Conservation (phyloP, 2,329 filamentous ascomycete species). For the Aureobasidium namibiae region DNA sequence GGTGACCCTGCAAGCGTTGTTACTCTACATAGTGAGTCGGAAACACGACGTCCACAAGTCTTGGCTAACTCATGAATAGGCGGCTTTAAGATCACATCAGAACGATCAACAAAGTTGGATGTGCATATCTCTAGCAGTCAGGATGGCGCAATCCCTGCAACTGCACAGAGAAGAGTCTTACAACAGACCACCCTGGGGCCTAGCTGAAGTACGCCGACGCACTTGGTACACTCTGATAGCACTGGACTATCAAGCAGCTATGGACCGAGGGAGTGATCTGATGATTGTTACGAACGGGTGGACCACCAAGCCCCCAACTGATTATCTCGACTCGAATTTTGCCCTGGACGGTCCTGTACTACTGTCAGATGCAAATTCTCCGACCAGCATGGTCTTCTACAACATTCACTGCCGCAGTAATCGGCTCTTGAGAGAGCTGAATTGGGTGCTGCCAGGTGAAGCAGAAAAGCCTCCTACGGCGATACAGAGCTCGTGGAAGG, state of each 20-base stretch:
- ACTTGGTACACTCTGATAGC: neutral
- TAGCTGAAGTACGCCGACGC: constrained; percentile 4
- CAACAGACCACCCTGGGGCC: neutral
- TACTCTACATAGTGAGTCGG: neutral
- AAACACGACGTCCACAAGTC: neutral
- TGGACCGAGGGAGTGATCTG: constrained; percentile 8
- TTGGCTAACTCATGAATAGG: neutral
- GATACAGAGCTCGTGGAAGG: constrained; percentile 6
- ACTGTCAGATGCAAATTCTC: neutral
- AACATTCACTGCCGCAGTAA: neutral
- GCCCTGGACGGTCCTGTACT: neutral
- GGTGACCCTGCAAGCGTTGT: neutral
- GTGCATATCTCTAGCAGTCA: neutral
- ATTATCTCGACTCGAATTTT: neutral
- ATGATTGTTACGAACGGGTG: neutral
- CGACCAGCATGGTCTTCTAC: neutral
- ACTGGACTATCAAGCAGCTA: constrained; percentile 9
- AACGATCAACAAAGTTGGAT: constrained; percentile 10
- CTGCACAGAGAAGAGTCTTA: constrained; percentile 9
- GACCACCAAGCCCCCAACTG: neutral
- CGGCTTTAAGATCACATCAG: constrained; percentile 5
- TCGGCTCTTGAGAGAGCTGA: neutral
- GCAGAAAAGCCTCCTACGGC: neutral
- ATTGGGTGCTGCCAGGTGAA: constrained; percentile 1
- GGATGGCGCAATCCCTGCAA: constrained; percentile 4